Percentiles rank a stretch among this genome's conserved stretches.
phyloP scores from a whole-genome alignment of 2,329 filamentous ascomycete species.

The Hymenoscyphus repandus region DNA sequence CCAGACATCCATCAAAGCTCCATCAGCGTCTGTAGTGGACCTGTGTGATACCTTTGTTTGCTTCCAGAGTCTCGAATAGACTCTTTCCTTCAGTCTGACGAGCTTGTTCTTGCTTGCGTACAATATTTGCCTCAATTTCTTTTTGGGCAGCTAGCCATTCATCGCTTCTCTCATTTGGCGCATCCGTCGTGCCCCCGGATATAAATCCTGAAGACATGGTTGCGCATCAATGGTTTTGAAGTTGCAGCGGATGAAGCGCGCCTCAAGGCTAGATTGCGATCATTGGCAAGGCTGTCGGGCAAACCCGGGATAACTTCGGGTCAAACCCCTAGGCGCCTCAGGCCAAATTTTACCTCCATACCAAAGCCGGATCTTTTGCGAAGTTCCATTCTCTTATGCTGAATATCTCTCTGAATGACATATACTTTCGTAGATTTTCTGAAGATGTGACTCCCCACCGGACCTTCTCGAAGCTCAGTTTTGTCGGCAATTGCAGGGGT shows the following conservation, averaged over 20 bases:
- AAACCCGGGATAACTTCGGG: too few species aligned
- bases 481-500: too few species aligned
- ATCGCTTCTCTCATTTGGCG: slow-evolving; percentile 35
- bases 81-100: slow-evolving; percentile 45
- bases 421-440: too few species aligned
- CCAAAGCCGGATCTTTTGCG: too few species aligned
- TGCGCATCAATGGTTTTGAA: neutral
- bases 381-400: too few species aligned
- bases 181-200: slow-evolving; percentile 43
- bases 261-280: neutral
- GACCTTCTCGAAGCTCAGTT: too few species aligned
- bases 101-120: slow-evolving; percentile 34
- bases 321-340: too few species aligned
- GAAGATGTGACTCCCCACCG: too few species aligned
- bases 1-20: slow-evolving; percentile 1
- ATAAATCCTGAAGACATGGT: slow-evolving; percentile 45
- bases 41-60: slow-evolving; percentile 64
- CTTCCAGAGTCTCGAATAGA: slow-evolving; percentile 71
- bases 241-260: neutral
- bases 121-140: slow-evolving; percentile 34
- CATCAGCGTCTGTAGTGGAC: neutral
- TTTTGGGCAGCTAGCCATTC: slow-evolving; percentile 31
- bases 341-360: too few species aligned
- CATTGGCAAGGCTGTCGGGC: too few species aligned
- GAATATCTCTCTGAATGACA: too few species aligned